A percentile compares a stretch with the other conserved stretches of the same genome.
phyloP scores from a whole-genome alignment of 2,329 filamentous ascomycete species.

The Neofusicoccum kwambonambiense region DNA sequence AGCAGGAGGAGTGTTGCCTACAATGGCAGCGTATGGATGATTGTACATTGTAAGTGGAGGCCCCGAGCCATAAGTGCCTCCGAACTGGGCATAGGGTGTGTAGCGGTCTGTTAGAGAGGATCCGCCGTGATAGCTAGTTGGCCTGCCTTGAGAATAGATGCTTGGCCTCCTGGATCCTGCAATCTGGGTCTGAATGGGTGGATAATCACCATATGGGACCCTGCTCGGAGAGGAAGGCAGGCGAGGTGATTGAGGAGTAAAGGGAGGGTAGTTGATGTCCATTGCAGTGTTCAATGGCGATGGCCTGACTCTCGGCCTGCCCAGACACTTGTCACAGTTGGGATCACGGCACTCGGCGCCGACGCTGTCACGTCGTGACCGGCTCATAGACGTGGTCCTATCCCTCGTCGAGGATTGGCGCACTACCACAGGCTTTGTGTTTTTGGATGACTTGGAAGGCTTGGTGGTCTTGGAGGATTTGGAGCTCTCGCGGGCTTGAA shows the following conservation, averaged over 20 bases:
- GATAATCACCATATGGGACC: slow-evolving; percentile 24
- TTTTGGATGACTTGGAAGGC: neutral
- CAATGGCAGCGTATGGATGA: slow-evolving; percentile 18
- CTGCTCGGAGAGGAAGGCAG: slow-evolving; percentile 28
- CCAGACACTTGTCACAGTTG: neutral
- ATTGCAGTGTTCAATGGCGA: slow-evolving; percentile 28
- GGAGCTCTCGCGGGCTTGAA: neutral
- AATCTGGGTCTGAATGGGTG: slow-evolving; percentile 30
- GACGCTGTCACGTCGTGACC: slow-evolving; percentile 10
- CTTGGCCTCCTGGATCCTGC: slow-evolving; percentile 24
- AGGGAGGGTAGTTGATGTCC: slow-evolving; percentile 28
- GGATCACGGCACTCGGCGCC: neutral
- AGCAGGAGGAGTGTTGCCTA: slow-evolving; percentile 22
- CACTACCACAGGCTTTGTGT: neutral
- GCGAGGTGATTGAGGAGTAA: slow-evolving; percentile 28
- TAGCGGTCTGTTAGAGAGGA: slow-evolving; percentile 24
- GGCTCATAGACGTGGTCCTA: neutral
- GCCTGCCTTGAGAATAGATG: slow-evolving; percentile 26
- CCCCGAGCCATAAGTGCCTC: slow-evolving; percentile 24
- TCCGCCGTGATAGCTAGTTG: slow-evolving; percentile 34
- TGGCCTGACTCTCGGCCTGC: neutral
- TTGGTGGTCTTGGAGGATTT: slow-evolving; percentile 9
- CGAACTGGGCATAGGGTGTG: slow-evolving; percentile 25
- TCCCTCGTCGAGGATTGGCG: neutral
- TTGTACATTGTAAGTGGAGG: slow-evolving; percentile 34